A percentile compares a stretch with the other conserved stretches of the same genome.
phyloP scores from a whole-genome alignment of 345 rosid genomes.

The Fremontodendron californicum region DNA sequence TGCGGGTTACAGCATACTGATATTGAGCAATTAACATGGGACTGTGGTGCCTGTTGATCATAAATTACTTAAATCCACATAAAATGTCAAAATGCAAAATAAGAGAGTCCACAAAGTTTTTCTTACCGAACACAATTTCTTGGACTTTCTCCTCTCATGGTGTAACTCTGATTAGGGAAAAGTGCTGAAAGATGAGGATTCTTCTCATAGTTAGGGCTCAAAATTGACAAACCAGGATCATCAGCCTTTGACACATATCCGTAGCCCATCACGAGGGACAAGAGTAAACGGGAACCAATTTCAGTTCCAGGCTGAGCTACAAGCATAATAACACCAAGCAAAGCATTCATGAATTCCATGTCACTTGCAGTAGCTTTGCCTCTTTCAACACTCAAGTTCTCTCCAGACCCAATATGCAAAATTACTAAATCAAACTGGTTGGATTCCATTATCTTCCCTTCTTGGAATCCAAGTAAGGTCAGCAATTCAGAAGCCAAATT shows the following conservation, averaged over 20 bases:
- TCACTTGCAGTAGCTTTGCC: conserved; percentile 20
- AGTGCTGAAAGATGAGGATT: conserved; percentile 41
- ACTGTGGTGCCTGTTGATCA: conserved; percentile 56
- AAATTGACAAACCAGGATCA: conserved; percentile 36
- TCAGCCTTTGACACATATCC: conserved; percentile 46
- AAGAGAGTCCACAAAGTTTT: conserved; percentile 15
- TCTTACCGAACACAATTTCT: conserved; percentile 72
- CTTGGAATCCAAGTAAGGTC: conserved; percentile 64
- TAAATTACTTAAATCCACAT: conserved; percentile 12
- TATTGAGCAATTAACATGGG: conserved; percentile 89
- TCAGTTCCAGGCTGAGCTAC: conserved; percentile 55
- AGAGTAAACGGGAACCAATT: conserved; percentile 56
- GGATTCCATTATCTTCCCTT: conserved; percentile 44
- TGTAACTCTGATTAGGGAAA: conserved; percentile 75
- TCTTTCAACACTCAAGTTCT: conserved; percentile 15
- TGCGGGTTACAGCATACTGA: conserved; percentile 85
- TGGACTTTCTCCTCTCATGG: conserved; percentile 66
- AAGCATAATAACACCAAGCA: conserved; percentile 48
- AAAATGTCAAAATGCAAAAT: background rate
- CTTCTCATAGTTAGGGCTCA: conserved; percentile 27
- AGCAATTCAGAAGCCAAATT: conserved; percentile 38
- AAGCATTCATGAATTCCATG: conserved; percentile 40
- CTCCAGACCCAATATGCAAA: conserved; percentile 57
- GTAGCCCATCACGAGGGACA: conserved; percentile 72
- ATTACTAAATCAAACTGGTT: conserved; percentile 62